phyloP scores from a whole-genome alignment of 768 basidiomycete species.

The Aureoboletus auriporus region DNA sequence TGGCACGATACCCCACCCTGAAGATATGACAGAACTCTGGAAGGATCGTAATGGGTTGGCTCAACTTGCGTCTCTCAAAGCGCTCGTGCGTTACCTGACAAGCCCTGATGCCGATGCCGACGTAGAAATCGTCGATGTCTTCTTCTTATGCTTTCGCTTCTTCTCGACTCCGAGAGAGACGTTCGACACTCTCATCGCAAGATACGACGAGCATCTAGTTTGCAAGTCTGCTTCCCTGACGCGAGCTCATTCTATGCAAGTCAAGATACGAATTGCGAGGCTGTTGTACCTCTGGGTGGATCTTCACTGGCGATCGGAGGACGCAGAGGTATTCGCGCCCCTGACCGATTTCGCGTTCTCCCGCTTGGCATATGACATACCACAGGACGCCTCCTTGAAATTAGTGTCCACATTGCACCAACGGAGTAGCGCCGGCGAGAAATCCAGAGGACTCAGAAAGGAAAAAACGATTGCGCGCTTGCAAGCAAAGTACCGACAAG shows the following conservation, averaged over 20 bases:
- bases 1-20: slow-evolving; percentile 28
- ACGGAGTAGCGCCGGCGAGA: slow-evolving; percentile 18
- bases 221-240: slow-evolving; percentile 29
- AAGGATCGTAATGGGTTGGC: slow-evolving; percentile 23
- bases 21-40: slow-evolving; percentile 28
- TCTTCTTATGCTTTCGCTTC: slow-evolving; percentile 71
- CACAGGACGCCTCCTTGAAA: slow-evolving; percentile 21
- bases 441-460: slow-evolving; percentile 23
- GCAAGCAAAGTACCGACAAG: slow-evolving; percentile 14
- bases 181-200: slow-evolving; percentile 39
- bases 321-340: slow-evolving; percentile 34
- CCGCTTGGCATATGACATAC: slow-evolving; percentile 28
- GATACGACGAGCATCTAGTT: slow-evolving; percentile 41
- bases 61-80: slow-evolving; percentile 36
- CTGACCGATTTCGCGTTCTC: slow-evolving; percentile 30
- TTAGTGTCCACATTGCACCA: slow-evolving; percentile 30
- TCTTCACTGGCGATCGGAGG: slow-evolving; percentile 56
- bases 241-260: slow-evolving; percentile 40
- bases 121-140: slow-evolving; percentile 44
- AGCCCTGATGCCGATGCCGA: slow-evolving; percentile 38
- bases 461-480: slow-evolving; percentile 25
- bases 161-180: slow-evolving; percentile 53
- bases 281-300: slow-evolving; percentile 70
- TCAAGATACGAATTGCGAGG: slow-evolving; percentile 58
- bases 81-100: slow-evolving; percentile 45